A percentile compares a stretch with the other conserved stretches of the same genome.
These are phyloP conservation scores for Dentipellis sp. DNA, from an alignment of 768 basidiomycete species.

Conservation along the genomic window DNA sequence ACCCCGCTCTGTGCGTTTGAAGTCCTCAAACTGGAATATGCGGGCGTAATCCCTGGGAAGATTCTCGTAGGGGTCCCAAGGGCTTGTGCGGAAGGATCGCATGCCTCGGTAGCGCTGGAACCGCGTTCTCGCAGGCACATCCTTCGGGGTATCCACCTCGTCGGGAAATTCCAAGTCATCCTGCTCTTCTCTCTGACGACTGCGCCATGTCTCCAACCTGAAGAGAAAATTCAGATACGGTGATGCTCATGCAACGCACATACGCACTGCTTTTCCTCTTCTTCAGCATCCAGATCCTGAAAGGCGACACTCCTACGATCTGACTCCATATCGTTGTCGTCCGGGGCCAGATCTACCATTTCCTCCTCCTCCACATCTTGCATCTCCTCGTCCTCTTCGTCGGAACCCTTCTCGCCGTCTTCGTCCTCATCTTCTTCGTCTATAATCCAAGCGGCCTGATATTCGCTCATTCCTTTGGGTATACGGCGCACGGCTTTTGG, in stretches of 20 bases:
- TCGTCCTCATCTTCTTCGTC: constrained; percentile 59
- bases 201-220: constrained; percentile 64
- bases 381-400: constrained; percentile 22
- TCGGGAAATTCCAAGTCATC: constrained; percentile 90
- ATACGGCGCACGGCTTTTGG: constrained; percentile 74
- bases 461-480: constrained; percentile 93
- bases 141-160: constrained; percentile 89
- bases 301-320: constrained; percentile 49
- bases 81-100: constrained; percentile 87
- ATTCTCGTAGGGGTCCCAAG: constrained; percentile 97
- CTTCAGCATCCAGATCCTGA: constrained; percentile 72
- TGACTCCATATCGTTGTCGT: constrained; percentile 45
- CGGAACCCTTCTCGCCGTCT: constrained; percentile 19
- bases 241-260: constrained; percentile 1
- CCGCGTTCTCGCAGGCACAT: constrained; percentile 66
- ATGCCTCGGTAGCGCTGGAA: constrained; percentile 92
- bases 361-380: constrained; percentile 43
- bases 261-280: constrained; percentile 81
- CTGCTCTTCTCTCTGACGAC: constrained; percentile 63
- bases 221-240: constrained; percentile 2
- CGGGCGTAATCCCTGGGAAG: constrained; percentile 88
- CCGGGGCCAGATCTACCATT: constrained; percentile 44
- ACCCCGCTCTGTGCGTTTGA: constrained; percentile 71
- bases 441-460: constrained; percentile 94
- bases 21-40: constrained; percentile 97